Percentiles rank a stretch among this genome's conserved stretches.
phyloP scores from a whole-genome alignment of 1,139 yeast species.

The Geotrichum candidum region DNA sequence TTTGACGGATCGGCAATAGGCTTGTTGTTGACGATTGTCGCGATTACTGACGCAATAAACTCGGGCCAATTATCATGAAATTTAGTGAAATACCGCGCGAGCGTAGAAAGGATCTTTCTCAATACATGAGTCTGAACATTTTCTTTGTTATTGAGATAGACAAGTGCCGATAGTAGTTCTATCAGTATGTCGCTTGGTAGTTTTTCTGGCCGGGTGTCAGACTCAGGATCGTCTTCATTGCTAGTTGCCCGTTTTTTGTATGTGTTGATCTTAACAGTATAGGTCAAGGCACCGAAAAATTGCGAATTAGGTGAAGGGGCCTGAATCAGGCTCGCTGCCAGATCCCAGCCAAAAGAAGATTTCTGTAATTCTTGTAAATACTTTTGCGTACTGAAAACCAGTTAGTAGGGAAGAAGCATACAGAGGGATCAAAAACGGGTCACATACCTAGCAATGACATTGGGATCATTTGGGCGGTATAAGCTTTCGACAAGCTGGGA shows the following conservation, averaged over 20 bases:
- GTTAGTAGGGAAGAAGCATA: background rate
- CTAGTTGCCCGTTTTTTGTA: conserved; percentile 6
- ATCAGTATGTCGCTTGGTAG: conserved; percentile 20
- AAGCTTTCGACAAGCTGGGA: conserved; percentile 15
- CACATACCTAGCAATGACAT: conserved; percentile 13
- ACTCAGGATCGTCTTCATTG: background rate
- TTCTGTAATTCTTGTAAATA: conserved; percentile 46
- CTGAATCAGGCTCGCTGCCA: conserved; percentile 44
- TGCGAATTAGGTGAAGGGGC: conserved; percentile 41
- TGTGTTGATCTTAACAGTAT: conserved; percentile 44
- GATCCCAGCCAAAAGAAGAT: conserved; percentile 44
- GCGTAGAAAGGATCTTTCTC: conserved; percentile 34
- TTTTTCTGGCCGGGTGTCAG: background rate
- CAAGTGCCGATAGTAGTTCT: conserved; percentile 29
- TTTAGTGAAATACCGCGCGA: conserved; percentile 30
- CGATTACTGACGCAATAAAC: conserved; percentile 23
- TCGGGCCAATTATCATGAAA: conserved; percentile 33
- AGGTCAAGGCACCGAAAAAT: conserved; percentile 60
- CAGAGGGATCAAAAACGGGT: background rate
- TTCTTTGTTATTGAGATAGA: conserved; percentile 19
- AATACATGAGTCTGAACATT: conserved; percentile 28
- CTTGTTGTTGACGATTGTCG: conserved; percentile 10
- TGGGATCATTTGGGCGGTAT: conserved; percentile 10
- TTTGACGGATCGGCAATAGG: background rate
- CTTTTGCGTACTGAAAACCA: conserved; percentile 36